Evolutionary conservation across 2,329 filamentous ascomycete genomes (phyloP).

Genomic region (Aureobasidium sp.): DNA sequence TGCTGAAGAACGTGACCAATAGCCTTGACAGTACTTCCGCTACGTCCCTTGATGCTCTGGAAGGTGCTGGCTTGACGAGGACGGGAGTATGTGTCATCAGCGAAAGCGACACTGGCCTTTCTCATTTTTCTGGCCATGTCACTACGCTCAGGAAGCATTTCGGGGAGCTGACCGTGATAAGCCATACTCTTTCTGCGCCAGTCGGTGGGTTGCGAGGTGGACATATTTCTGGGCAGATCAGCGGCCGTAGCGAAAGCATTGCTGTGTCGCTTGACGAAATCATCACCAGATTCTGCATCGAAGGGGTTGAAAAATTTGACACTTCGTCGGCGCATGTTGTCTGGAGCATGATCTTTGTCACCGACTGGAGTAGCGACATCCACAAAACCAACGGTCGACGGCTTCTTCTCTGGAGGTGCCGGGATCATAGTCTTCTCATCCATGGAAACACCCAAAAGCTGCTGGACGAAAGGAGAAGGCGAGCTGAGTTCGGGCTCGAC

Average conservation of each 20-base stretch:
- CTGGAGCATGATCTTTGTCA: not conserved
- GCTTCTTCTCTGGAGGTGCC: not conserved
- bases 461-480: constrained; percentile 5
- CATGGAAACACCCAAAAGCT: not conserved
- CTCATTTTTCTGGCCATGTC: not conserved
- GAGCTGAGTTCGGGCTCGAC: constrained; percentile 1
- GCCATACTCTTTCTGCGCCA: constrained; percentile 9
- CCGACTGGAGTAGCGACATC: not conserved
- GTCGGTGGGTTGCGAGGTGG: not conserved
- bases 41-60: constrained; percentile 2
- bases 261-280: not conserved
- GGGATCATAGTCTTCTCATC: not conserved
- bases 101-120: not conserved
- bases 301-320: constrained; percentile 9
- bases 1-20: not conserved
- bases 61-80: not conserved
- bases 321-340: constrained; percentile 5
- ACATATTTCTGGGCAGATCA: not conserved
- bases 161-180: not conserved
- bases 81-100: not conserved
- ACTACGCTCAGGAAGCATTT: not conserved
- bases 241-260: not conserved
- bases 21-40: constrained; percentile 1
- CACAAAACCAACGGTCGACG: not conserved
- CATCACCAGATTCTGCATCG: not conserved